phyloP scores from a whole-genome alignment of 2,329 filamentous ascomycete genomes.

The Phyllosticta capitalensis region DNA sequence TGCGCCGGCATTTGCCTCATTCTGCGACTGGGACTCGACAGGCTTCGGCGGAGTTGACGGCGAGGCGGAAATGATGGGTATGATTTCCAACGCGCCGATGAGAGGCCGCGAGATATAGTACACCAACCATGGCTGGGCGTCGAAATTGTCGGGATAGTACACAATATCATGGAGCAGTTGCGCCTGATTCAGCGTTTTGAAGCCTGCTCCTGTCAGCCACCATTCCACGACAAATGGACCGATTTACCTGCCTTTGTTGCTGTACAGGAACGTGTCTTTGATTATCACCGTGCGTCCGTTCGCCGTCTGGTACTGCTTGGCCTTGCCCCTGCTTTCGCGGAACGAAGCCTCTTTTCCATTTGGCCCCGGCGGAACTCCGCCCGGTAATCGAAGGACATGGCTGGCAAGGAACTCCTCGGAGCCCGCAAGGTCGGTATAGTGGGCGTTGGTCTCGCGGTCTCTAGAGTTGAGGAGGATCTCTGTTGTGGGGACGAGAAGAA shows the following conservation, averaged over 20 bases:
- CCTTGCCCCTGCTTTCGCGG: conserved; percentile 82
- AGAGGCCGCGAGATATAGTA: conserved; percentile 92
- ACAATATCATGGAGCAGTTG: conserved; percentile 75
- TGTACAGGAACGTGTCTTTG: conserved; percentile 87
- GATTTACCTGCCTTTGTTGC: conserved; percentile 68
- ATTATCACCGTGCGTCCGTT: conserved; percentile 91
- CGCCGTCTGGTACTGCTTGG: conserved; percentile 84
- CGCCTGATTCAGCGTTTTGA: conserved; percentile 83
- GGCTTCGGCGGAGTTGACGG: conserved; percentile 32
- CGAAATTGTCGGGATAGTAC: conserved; percentile 82
- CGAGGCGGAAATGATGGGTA: conserved; percentile 59
- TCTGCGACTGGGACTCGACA: conserved; percentile 18
- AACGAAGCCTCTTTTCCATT: conserved; percentile 47
- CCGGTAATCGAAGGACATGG: conserved; percentile 83
- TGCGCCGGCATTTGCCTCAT: conserved; percentile 17
- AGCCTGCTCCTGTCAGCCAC: conserved; percentile 47
- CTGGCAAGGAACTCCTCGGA: conserved; percentile 94
- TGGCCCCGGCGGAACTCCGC: conserved; percentile 36
- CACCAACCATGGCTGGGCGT: conserved; percentile 87
- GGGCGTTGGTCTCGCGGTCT: conserved; percentile 73
- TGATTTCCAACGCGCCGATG: conserved; percentile 71
- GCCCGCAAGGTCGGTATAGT: conserved; percentile 69
- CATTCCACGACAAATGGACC: conserved; percentile 13
- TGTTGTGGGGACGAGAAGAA: conserved; percentile 87
- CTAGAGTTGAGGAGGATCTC: conserved; percentile 81